Percentiles rank a stretch among this genome's conserved stretches.
These are phyloP conservation scores for Colletotrichum gloeosporioides DNA, from an alignment of 2,329 filamentous ascomycete genomes.

Conservation along the genomic window DNA sequence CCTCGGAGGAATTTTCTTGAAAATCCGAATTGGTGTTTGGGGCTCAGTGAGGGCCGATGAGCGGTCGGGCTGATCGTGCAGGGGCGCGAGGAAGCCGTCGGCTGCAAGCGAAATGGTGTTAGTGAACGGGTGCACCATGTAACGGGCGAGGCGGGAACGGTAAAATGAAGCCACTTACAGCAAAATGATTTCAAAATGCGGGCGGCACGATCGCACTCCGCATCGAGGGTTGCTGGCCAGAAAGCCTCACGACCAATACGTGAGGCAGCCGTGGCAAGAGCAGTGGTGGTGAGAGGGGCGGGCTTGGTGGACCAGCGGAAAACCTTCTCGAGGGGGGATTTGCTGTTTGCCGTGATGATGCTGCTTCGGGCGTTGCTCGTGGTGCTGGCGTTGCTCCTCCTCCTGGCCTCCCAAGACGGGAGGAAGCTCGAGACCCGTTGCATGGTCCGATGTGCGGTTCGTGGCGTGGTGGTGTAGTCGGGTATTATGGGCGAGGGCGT, in stretches of 20 bases:
- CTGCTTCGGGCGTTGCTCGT: constrained; percentile 12
- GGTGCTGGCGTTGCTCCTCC: constrained; percentile 30
- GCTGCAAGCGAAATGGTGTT: constrained; percentile 37
- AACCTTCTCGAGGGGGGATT: constrained; percentile 38
- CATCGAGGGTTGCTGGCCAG: constrained; percentile 85
- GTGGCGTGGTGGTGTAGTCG: background rate
- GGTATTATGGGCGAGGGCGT: background rate
- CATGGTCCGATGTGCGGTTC: constrained; percentile 34
- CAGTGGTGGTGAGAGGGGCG: constrained; percentile 53
- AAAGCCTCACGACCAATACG: constrained; percentile 76
- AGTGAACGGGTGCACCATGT: background rate
- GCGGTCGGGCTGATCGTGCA: constrained; percentile 36
- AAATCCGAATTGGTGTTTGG: constrained; percentile 58
- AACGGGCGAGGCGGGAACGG: background rate
- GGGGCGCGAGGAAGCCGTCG: constrained; percentile 60
- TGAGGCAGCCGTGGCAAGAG: constrained; percentile 64
- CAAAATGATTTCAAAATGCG: constrained; percentile 90
- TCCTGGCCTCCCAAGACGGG: constrained; percentile 51
- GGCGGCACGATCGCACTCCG: constrained; percentile 90
- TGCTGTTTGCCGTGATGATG: constrained; percentile 26
- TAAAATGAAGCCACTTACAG: constrained; percentile 57
- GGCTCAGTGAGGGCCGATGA: constrained; percentile 35
- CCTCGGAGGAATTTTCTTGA: constrained; percentile 83
- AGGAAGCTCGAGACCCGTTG: constrained; percentile 50
- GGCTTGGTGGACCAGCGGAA: constrained; percentile 54